Base-by-base conservation (phyloP, 306 rosid genomes). In the Ochetophila trinervis region DNA sequence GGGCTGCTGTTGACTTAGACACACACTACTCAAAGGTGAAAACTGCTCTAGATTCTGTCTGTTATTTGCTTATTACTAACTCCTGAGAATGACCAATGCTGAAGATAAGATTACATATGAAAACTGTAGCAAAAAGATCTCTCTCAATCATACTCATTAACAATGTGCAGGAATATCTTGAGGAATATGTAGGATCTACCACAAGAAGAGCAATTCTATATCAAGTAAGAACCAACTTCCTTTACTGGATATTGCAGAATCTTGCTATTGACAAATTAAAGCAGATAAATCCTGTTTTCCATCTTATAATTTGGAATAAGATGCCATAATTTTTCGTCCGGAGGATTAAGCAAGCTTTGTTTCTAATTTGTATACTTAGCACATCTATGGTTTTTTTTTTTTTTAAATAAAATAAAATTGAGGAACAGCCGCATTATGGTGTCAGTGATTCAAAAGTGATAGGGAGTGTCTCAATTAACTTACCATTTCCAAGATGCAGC, bases 1-100 rank as follows among this genome's bases (percentile, higher is more conserved):
- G 99, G 68, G 97, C 99, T 35, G 95, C 85, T 76, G 99, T 94
- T 61, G 99, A 94, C 78, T 88, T 94, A 84, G 99, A 94, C 76
- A 90, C 96, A 30, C 99, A 94, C 79, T 94, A 94, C 74, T 88
- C 99, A 15, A 80, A 78, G 86, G 99, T 94, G 47, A 54, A 24
- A 59, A 19, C 5, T 67, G 27, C 53, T 76, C 60, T 57, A 36
- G 57, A 36, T 57, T 71, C 70, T 72, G 14, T 69, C 67, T 63
- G 22, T 55, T 62, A 62, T 68, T 30, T 66, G 37, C 58, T 60
- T 16, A 3, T 32, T 50, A 17, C 63, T 8, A 34, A 52, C 19
- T 24, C 27, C 36, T 13, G 32, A 57, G 19, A 30, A 58, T 24
- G 45, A 37, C 55, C 35, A 74, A 35, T 15, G 62, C 32, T 51